Conservation (phyloP, 768 basidiomycete genomes). For the Xerocomellus intermedius region DNA sequence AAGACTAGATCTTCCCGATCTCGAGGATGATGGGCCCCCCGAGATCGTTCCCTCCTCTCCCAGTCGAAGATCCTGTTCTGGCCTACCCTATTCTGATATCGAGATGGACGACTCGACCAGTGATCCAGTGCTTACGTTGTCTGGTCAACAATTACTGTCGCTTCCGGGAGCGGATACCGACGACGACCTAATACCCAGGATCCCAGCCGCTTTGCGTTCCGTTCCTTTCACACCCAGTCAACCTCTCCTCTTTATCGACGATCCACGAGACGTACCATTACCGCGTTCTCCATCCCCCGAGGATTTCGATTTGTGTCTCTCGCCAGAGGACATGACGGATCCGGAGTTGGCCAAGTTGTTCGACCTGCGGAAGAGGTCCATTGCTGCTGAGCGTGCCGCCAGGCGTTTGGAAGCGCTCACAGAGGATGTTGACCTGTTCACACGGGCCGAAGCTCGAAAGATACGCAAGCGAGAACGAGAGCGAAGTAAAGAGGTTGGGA, state of each 20-base stretch:
- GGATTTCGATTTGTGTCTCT: constrained; percentile 37
- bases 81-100: constrained; percentile 31
- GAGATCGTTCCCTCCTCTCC: constrained; percentile 29
- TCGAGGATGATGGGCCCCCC: constrained; percentile 27
- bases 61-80: constrained; percentile 27
- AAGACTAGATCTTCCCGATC: constrained; percentile 30
- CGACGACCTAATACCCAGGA: constrained; percentile 39
- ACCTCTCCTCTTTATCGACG: constrained; percentile 43
- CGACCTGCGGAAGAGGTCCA: constrained; percentile 39
- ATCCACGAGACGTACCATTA: constrained; percentile 36
- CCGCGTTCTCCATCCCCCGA: constrained; percentile 46
- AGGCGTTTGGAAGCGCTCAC: constrained; percentile 31
- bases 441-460: constrained; percentile 43
- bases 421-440: constrained; percentile 38
- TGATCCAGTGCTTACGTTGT: constrained; percentile 15
- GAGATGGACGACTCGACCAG: constrained; percentile 18
- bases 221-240: constrained; percentile 19
- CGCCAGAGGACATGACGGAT: constrained; percentile 32
- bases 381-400: constrained; percentile 34
- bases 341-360: constrained; percentile 41
- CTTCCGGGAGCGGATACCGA: constrained; percentile 46
- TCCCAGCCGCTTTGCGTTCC: not conserved
- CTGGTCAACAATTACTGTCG: constrained; percentile 32
- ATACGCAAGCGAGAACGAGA: constrained; percentile 52
- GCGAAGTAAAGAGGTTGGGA: constrained; percentile 52